A percentile compares a stretch with the other conserved stretches of the same genome.
Conservation (phyloP, 2,329 filamentous ascomycete genomes). For the Neophaeococcomyces mojaviensis region DNA sequence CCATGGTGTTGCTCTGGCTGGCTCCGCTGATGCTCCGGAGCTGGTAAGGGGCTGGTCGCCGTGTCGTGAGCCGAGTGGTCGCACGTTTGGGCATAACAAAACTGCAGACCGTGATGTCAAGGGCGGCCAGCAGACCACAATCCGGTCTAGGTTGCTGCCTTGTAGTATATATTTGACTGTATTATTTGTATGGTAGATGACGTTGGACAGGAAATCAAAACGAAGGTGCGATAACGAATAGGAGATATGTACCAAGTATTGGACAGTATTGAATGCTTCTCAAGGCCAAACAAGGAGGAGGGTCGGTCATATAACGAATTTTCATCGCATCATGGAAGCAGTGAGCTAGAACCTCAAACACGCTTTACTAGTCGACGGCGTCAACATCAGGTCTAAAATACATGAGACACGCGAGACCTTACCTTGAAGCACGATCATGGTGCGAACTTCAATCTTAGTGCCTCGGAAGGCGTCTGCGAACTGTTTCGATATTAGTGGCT, state of each 20-base stretch:
- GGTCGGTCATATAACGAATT: constrained; percentile 3
- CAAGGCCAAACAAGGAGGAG: background rate
- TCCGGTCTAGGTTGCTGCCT: background rate
- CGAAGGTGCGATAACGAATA: constrained; percentile 3
- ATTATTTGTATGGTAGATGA: background rate
- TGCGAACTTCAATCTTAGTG: background rate
- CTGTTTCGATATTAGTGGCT: background rate
- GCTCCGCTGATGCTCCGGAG: background rate
- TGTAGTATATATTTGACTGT: constrained; percentile 1
- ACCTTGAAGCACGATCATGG: constrained; percentile 8
- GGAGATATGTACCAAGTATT: constrained; percentile 2
- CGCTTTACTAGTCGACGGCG: constrained; percentile 8
- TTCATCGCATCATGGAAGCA: constrained; percentile 2
- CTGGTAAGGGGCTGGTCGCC: constrained; percentile 5
- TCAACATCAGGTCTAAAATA: background rate
- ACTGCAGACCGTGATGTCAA: background rate
- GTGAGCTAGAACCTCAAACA: constrained; percentile 6
- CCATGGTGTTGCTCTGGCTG: background rate
- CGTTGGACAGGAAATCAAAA: background rate
- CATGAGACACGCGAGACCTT: constrained; percentile 4
- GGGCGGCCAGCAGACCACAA: constrained; percentile 1
- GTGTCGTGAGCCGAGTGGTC: constrained; percentile 1
- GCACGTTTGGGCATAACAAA: constrained; percentile 7
- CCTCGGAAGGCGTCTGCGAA: background rate
- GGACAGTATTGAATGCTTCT: constrained; percentile 5